These are phyloP conservation scores for Amanita polypyramis DNA, from an alignment of 768 basidiomycete genomes.

Conservation along the genomic window DNA sequence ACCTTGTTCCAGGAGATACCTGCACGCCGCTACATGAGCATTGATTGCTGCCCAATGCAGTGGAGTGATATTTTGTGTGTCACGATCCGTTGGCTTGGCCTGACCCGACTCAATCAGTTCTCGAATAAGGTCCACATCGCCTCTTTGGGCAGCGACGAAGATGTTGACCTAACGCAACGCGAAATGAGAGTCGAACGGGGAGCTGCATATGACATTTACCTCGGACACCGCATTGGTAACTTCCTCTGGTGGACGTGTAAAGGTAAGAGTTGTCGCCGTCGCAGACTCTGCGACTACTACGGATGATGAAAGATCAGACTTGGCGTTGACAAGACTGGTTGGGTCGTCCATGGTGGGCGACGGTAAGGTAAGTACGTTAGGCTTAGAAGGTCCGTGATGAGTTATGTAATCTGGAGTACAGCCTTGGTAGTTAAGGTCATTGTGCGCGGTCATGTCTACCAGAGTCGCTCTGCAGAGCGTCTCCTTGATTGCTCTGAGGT, in stretches of 20 bases:
- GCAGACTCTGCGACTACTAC: constrained; percentile 36
- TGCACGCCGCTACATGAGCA: constrained; percentile 82
- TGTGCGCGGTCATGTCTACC: neutral
- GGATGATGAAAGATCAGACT: constrained; percentile 40
- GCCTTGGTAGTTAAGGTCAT: neutral
- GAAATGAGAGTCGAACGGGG: neutral
- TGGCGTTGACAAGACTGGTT: constrained; percentile 27
- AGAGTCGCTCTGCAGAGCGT: neutral
- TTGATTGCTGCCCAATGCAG: constrained; percentile 99
- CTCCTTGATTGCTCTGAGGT: neutral
- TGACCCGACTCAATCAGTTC: constrained; percentile 62
- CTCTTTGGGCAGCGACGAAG: constrained; percentile 81
- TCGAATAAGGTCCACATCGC: constrained; percentile 58
- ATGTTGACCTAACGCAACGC: constrained; percentile 40
- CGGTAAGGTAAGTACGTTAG: too few relatives aligned
- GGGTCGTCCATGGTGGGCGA: constrained; percentile 25
- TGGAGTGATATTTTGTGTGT: constrained; percentile 87
- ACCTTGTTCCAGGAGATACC: constrained; percentile 81
- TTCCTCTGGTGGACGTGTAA: constrained; percentile 29
- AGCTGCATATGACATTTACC: constrained; percentile 18
- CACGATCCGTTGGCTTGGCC: constrained; percentile 67
- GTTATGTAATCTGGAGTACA: constrained; percentile 3
- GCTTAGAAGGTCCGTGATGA: neutral
- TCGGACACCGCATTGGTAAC: constrained; percentile 25
- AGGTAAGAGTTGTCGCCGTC: constrained; percentile 35